Base-by-base conservation (phyloP, 176 grass and related monocot genomes). In the Alloteropsis semialata region DNA sequence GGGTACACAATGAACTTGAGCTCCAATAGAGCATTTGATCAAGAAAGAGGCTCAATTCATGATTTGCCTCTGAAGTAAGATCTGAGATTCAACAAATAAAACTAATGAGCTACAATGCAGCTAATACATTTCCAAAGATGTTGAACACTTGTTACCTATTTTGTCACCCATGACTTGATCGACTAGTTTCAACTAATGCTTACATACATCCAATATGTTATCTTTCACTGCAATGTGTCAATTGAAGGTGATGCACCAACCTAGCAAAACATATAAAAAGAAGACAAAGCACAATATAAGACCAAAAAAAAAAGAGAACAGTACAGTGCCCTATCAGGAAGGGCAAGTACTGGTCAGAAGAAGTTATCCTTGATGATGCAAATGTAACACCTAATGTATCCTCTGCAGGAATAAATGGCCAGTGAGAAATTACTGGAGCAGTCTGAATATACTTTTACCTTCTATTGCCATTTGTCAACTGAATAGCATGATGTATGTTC, bases 131-230 rank as follows among this genome's bases (percentile, higher is more conserved):
- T 64, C 15, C 22, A 58, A 60, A 19, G 5, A 60, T 38, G 41
- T 41, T 79, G 46, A 63, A 62, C 9, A 42, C 5, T 78, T 72
- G 4, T 18, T 50, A 18, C n/a, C 34, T 29, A 64, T 64, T 61
- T 3, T 72, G 33, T 49, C 56, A 64, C 33, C 32, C 1, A n/a
- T 53, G 75, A 53, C 75, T 29, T 72, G 21, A 62, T 72, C 11
- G 3, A 9, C 17, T 28, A 75, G 71, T n/a, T 75, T 83, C 69
- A 85, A 72, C 66, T 63, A 53, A 58, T 45, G 42, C 65, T 38
- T 32, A 71, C 50, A 28, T 65, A 38, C 7, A 12, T 5, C n/a
- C 75, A 85, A 61, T 62, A 58, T 27, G 55, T 12, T 48, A 79
- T 51, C 9, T 61, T 36, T 22, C 4, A n/a, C 25, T 46, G 45